These are phyloP conservation scores for Globisporangium solare DNA, from an alignment of 352 stramenopile genomes.

Conservation along the genomic window DNA sequence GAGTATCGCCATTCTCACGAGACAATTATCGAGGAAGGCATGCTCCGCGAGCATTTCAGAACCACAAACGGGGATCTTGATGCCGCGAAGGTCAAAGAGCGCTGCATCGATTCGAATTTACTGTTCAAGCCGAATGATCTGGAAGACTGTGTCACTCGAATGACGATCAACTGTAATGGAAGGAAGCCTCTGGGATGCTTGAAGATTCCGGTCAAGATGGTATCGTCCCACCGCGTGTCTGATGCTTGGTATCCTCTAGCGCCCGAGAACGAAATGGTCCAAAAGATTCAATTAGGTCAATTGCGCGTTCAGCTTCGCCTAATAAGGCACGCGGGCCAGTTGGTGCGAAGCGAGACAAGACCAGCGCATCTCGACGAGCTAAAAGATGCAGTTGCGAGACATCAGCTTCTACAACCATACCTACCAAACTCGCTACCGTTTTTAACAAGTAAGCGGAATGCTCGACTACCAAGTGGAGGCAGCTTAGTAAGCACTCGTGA, in stretches of 20 bases:
- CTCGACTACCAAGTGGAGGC: conserved; percentile 6
- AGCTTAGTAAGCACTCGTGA: conserved; percentile 23
- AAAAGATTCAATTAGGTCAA: conserved; percentile 53
- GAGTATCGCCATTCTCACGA: conserved; percentile 60
- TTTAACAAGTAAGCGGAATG: conserved; percentile 14
- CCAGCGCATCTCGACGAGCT: conserved; percentile 28
- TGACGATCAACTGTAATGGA: conserved; percentile 35
- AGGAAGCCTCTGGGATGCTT: conserved; percentile 54
- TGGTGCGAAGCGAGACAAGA: conserved; percentile 35
- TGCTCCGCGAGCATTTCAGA: conserved; percentile 56
- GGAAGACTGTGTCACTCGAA: conserved; percentile 60
- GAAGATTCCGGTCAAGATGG: conserved; percentile 59
- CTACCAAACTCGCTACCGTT: conserved; percentile 8
- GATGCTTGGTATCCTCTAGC: conserved; percentile 64
- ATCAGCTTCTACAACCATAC: not conserved
- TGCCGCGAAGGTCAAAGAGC: conserved; percentile 43
- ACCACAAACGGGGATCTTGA: conserved; percentile 57
- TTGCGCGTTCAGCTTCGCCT: conserved; percentile 52
- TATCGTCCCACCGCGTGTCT: conserved; percentile 51
- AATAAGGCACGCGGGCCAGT: conserved; percentile 20
- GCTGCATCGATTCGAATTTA: conserved; percentile 59
- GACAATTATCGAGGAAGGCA: conserved; percentile 51
- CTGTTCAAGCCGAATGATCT: conserved; percentile 56
- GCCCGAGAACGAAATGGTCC: conserved; percentile 61
- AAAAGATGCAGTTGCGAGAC: conserved; percentile 17